Evolutionary conservation across 345 rosid genomes (phyloP).

Genomic region (Eucalyptus urophylla): DNA sequence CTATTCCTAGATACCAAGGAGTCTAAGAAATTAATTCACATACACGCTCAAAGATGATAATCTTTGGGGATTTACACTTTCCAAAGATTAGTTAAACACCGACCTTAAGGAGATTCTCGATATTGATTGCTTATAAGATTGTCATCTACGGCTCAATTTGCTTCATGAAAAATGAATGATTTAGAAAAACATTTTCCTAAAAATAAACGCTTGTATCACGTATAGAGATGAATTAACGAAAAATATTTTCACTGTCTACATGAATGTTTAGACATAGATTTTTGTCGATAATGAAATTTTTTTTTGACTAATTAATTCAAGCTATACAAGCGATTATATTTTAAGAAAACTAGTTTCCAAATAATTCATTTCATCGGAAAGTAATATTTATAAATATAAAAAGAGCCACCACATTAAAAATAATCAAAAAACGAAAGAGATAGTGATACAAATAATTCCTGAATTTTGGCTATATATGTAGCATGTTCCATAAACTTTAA

Average conservation of each 20-base stretch:
- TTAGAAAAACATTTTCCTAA: background rate
- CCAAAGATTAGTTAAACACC: background rate
- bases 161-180: background rate
- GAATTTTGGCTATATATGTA: too few species aligned
- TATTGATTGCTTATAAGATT: background rate
- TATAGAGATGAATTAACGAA: background rate
- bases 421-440: background rate
- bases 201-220: rapidly evolving
- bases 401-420: background rate
- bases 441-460: too few species aligned
- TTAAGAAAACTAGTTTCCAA: background rate
- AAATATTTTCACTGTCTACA: background rate
- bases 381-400: background rate
- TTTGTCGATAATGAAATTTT: background rate
- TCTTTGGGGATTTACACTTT: background rate
- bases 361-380: too few species aligned
- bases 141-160: background rate
- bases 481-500: too few species aligned
- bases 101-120: background rate
- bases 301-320: background rate
- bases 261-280: background rate
- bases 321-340: background rate
- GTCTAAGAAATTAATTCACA: background rate
- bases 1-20: background rate
- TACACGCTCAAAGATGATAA: background rate